Base-by-base conservation (phyloP, 2,329 filamentous ascomycete genomes). In the Septoria linicola region DNA sequence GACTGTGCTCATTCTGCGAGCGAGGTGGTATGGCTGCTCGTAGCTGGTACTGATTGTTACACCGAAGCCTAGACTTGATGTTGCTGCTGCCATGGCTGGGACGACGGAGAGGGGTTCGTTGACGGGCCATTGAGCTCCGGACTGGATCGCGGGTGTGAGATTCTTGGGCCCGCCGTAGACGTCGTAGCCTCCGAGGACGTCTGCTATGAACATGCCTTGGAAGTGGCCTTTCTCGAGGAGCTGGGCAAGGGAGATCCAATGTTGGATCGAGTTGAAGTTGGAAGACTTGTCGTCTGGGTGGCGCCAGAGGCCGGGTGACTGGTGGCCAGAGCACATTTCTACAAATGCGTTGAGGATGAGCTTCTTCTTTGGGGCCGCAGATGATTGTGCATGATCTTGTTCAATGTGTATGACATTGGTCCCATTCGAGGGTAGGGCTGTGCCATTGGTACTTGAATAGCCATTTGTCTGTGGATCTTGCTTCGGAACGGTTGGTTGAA, bases 51-150 rank as follows among this genome's bases (percentile, higher is more conserved):
- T 79, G 0, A 83, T 77, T 0, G 84, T 87, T 1, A 87, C 80
- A 0, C 84, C 84, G 54, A 88, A 87, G 0, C 79, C 81, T n/a
- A 88, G 77, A 51, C 75, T 85, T 57, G 80, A 77, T 0, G 84
- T 87, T 0, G 74, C 83, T 1, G 83, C 83, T 1, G 84, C 83
- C 82, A 87, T 85, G 2, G 83, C 82, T 2, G 83, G 76, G 0
- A 87, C 73, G 2, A 83, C 76, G 1, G 79, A 76, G 1, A 87
- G 63, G 0, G 84, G 84, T 63, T 88, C 84, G 53, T 85, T 86
- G n/a, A 87, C 81, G 0, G 84, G 84, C 77, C 82, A 87, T 66
- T 88, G 84, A 0, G 83, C 81, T 1, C 82, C 84, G 0, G 81
- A 80, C 1, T 75, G 66, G 41, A 85, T 77, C 0, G 82, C 80